Conservation (phyloP, 2,329 filamentous ascomycete species). For the Xylariaceae sp. region DNA sequence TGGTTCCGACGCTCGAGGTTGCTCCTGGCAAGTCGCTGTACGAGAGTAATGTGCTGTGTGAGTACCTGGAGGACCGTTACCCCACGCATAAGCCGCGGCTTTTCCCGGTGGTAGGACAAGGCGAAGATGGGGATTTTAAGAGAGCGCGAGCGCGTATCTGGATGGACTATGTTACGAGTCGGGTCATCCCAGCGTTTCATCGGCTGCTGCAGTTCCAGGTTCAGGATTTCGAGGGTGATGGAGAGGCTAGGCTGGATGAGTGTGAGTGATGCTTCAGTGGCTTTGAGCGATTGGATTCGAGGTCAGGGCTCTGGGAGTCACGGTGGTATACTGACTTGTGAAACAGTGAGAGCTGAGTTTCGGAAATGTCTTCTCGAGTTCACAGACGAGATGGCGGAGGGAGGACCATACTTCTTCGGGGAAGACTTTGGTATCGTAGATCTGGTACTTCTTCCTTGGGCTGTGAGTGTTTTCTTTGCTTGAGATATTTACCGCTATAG, state of each 20-base stretch:
- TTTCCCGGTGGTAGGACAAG: constrained; percentile 20
- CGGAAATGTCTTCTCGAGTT: constrained; percentile 47
- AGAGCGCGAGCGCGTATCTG: constrained; percentile 51
- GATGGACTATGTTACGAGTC: constrained; percentile 51
- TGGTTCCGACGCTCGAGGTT: constrained; percentile 49
- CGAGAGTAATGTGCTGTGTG: constrained; percentile 52
- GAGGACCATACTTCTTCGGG: constrained; percentile 49
- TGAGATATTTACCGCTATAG: too few relatives aligned
- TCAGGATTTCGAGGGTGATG: constrained; percentile 8
- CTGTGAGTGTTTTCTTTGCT: constrained; percentile 26
- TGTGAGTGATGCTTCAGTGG: too few relatives aligned
- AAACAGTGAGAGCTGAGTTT: constrained; percentile 43
- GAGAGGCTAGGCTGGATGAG: constrained; percentile 12
- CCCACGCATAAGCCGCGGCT: constrained; percentile 35
- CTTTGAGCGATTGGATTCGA: too few relatives aligned
- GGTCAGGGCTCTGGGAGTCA: too few relatives aligned
- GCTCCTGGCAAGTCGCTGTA: constrained; percentile 43
- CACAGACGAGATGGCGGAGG: constrained; percentile 43
- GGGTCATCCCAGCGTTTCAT: constrained; percentile 52
- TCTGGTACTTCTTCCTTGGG: constrained; percentile 52
- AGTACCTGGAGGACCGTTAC: constrained; percentile 58
- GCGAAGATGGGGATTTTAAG: not conserved
- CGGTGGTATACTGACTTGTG: constrained; percentile 1
- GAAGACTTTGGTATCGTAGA: constrained; percentile 46
- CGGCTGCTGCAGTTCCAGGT: constrained; percentile 30